These are phyloP conservation scores for Phytophthora fragariae DNA, from an alignment of 352 stramenopile genomes.

Conservation along the genomic window DNA sequence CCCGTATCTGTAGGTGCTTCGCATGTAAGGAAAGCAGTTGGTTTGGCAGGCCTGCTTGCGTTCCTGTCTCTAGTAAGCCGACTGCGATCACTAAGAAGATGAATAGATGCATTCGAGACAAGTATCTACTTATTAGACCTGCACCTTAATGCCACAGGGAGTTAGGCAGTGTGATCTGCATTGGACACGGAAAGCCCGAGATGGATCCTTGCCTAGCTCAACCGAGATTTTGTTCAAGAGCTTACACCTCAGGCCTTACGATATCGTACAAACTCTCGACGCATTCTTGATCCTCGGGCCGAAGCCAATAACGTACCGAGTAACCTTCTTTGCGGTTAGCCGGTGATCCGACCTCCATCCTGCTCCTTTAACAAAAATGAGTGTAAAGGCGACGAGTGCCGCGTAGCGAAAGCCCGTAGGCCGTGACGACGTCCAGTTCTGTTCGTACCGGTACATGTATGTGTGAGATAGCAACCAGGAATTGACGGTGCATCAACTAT, in stretches of 20 bases:
- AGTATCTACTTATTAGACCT: too few species aligned
- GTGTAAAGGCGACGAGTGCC: background rate
- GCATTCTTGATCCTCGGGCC: too few species aligned
- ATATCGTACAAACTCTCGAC: too few species aligned
- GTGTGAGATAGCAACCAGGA: slow-evolving; percentile 5
- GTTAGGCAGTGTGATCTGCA: too few species aligned
- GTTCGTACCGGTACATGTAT: background rate
- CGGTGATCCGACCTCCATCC: background rate
- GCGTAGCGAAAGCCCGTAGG: background rate
- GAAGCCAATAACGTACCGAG: too few species aligned
- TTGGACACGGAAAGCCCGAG: too few species aligned
- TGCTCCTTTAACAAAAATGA: background rate
- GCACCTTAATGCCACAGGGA: too few species aligned
- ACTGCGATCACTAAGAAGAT: slow-evolving; percentile 5
- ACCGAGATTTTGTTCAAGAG: too few species aligned
- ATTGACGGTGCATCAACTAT: slow-evolving; percentile 23
- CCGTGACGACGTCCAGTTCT: slow-evolving; percentile 4
- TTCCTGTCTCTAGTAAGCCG: slow-evolving; percentile 18
- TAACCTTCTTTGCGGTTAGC: background rate
- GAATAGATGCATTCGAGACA: slow-evolving; percentile 12
- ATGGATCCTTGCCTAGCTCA: too few species aligned
- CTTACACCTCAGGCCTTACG: too few species aligned
- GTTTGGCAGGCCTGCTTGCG: slow-evolving; percentile 9
- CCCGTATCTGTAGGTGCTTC: slow-evolving; percentile 31
- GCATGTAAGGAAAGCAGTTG: slow-evolving; percentile 30